Evolutionary conservation across 1,139 yeast species (phyloP).

Genomic region (Nematodospora anomalae): DNA sequence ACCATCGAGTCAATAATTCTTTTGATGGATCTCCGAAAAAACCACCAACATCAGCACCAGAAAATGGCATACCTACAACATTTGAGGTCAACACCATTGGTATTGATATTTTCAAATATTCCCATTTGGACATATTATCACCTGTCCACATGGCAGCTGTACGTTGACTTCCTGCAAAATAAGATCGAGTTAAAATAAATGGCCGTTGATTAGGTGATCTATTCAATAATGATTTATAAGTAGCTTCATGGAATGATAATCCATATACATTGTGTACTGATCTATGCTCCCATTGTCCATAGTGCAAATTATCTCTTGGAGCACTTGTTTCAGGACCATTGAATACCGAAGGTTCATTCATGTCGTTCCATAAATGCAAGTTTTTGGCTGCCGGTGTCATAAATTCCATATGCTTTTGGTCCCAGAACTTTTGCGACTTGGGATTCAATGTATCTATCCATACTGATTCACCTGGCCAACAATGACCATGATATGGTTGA

Average conservation of each 20-base stretch:
- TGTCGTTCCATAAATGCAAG: conserved; percentile 91
- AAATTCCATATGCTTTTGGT: conserved; percentile 36
- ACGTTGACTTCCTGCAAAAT: conserved; percentile 87
- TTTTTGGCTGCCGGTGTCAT: conserved; percentile 52
- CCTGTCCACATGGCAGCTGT: conserved; percentile 98
- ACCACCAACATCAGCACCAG: conserved; percentile 97
- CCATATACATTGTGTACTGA: conserved; percentile 89
- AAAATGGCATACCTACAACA: conserved; percentile 84
- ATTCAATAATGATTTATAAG: conserved; percentile 61
- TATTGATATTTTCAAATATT: conserved; percentile 70
- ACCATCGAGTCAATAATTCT: conserved; percentile 88
- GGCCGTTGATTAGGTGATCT: conserved; percentile 64
- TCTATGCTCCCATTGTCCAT: conserved; percentile 85
- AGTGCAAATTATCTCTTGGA: conserved; percentile 77
- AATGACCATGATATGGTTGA: conserved; percentile 71
- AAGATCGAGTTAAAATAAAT: conserved; percentile 84
- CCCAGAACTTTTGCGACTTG: conserved; percentile 62
- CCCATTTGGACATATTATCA: conserved; percentile 94
- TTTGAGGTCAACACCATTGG: conserved; percentile 88
- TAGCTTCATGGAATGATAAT: conserved; percentile 73
- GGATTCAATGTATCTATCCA: conserved; percentile 90
- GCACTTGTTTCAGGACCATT: conserved; percentile 92
- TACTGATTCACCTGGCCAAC: conserved; percentile 97
- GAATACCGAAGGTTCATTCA: conserved; percentile 96
- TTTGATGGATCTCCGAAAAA: conserved; percentile 86